These are phyloP conservation scores for Stagonosporopsis chrysanthemi DNA, from an alignment of 2,329 filamentous ascomycete species.

Conservation along the genomic window DNA sequence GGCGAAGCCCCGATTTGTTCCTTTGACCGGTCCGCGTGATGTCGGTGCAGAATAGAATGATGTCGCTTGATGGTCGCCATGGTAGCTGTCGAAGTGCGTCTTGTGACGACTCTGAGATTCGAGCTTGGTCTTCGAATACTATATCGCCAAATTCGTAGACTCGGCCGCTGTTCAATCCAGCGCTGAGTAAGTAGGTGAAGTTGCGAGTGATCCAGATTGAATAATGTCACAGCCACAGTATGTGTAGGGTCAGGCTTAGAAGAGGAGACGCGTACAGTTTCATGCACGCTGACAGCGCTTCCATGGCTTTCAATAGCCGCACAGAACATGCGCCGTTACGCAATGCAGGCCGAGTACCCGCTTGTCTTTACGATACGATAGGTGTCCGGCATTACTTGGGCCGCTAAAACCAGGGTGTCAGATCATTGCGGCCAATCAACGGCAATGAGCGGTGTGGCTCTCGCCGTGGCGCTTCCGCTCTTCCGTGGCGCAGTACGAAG, in stretches of 20 bases:
- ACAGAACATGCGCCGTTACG: conserved; percentile 16
- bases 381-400: conserved; percentile 17
- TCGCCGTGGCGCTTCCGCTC: conserved; percentile 3
- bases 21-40: conserved; percentile 14
- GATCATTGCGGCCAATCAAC: conserved; percentile 11
- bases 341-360: conserved; percentile 20
- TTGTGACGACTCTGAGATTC: conserved; percentile 9
- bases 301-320: conserved; percentile 12
- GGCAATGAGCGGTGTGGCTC: conserved; percentile 5
- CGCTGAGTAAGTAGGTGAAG: conserved; percentile 18
- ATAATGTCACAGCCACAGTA: conserved; percentile 14
- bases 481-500: background rate
- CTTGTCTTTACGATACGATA: conserved; percentile 12
- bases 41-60: conserved; percentile 19
- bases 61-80: conserved; percentile 21
- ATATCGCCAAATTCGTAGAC: conserved; percentile 20
- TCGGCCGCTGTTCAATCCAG: conserved; percentile 20
- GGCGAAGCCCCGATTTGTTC: conserved; percentile 1
- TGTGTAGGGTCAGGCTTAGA: conserved; percentile 8
- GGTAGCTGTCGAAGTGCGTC: conserved; percentile 11
- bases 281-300: conserved; percentile 15
- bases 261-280: conserved; percentile 14
- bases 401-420: conserved; percentile 8
- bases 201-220: conserved; percentile 22
- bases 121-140: conserved; percentile 14